These are phyloP conservation scores for Botrytis cinerea DNA, from an alignment of 2,329 filamentous ascomycete species.

Conservation along the genomic window DNA sequence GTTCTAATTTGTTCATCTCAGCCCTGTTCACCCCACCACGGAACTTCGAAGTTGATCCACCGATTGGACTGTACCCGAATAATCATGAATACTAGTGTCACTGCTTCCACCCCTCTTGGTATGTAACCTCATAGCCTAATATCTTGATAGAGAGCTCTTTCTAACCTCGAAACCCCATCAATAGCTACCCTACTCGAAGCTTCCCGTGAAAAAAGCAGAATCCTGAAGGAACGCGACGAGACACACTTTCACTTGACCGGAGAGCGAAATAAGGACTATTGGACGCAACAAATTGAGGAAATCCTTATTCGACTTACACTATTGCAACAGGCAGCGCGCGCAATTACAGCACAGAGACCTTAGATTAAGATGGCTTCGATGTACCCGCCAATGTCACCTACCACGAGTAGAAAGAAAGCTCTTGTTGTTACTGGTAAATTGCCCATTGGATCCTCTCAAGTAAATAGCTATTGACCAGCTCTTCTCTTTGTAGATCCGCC, in stretches of 20 bases:
- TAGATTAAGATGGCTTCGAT: constrained; percentile 14
- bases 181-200: not conserved
- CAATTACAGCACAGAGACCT: not conserved
- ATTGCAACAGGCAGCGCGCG: not conserved
- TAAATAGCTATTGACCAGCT: constrained; percentile 20
- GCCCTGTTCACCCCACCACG: constrained; percentile 7
- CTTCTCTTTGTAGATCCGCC: constrained; percentile 50
- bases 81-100: not conserved
- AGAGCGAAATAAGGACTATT: constrained; percentile 4
- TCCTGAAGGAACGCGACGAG: not conserved
- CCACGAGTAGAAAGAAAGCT: constrained; percentile 29
- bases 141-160: not conserved
- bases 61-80: constrained; percentile 1
- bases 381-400: constrained; percentile 23
- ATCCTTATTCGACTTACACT: not conserved
- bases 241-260: not conserved
- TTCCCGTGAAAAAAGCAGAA: not conserved
- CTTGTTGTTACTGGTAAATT: constrained; percentile 31
- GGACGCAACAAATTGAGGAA: not conserved
- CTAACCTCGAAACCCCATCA: constrained; percentile 10
- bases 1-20: constrained; percentile 4
- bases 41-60: not conserved
- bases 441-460: not conserved
- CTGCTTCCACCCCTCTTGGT: constrained; percentile 3
- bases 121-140: not conserved